Evolutionary conservation across 805 yeast genomes (phyloP), one percentile per base, ranked within the genome.

Genomic region (Barnettozyma vustinii): DNA sequence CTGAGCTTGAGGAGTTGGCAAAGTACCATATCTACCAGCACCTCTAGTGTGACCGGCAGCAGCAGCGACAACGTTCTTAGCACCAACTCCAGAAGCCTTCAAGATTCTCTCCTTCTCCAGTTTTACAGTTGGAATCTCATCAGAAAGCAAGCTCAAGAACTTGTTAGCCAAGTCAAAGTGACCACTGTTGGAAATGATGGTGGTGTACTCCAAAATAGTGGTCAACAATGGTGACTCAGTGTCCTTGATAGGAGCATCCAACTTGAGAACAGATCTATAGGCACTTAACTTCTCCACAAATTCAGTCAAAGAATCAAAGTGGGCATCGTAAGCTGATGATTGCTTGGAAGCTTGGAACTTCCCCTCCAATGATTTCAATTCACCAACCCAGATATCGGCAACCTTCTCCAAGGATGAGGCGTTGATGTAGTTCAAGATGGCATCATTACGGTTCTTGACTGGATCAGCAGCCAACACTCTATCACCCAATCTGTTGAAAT

Each of bases 241-340:
- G 33, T 59, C 62, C 21, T 51, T 32, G 23, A 58, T 48, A 37
- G 61, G 58, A 0, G 64, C 60, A 30, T 62, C 65, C 36, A 50
- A 57, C 43, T 69, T 69, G 33, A 76, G 62, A 39, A 76, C 71
- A 26, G 84, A 72, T 58, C 85, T 76, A 65, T 82, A 90, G 23
- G 87, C 84, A 35, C 89, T 79, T 52, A 91, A 77, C 67, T 91
- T 91, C 64, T 87, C 96, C 46, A 88, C 85, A 62, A 90, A 84
- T 59, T 80, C 84, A 46, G 84, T 83, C 63, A 92, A 72, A 9
- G 96, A 85, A 56, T 80, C 85, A 56, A 85, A 81, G 60, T 89
- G 89, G 20, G 96, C 96, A 55, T 85, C 94, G 48, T 85, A 84
- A 1, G 88, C 81, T 3, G 96, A 78, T 10, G 63, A 63, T 37